A percentile compares a stretch with the other conserved stretches of the same genome.
phyloP scores from a whole-genome alignment of 306 rosid genomes.

The Cicer judaicum region DNA sequence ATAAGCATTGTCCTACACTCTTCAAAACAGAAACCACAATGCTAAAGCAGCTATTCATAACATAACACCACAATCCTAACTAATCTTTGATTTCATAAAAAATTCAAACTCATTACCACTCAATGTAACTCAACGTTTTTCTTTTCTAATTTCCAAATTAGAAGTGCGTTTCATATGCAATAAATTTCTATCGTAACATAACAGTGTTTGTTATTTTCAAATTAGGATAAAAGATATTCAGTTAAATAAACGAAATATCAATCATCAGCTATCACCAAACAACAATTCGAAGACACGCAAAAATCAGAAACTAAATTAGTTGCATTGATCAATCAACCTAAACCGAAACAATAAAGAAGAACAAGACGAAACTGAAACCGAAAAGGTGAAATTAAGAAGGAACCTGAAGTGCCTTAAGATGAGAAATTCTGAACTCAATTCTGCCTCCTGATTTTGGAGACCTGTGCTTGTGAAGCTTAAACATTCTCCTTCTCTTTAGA shows the following conservation, averaged over 20 bases:
- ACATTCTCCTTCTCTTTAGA: conserved; percentile 55
- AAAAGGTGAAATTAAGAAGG: not conserved
- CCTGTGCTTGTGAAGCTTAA: conserved; percentile 72
- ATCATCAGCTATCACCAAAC: not conserved
- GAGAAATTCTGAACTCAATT: conserved; percentile 66
- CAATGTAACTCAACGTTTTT: conserved; percentile 8
- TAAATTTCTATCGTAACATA: not conserved
- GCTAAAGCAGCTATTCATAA: conserved; percentile 18
- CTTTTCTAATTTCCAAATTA: conserved; percentile 4
- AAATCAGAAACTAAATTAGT: not conserved
- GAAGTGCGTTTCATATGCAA: not conserved
- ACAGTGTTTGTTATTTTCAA: not conserved
- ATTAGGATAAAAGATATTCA: conserved; percentile 7
- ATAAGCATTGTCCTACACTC: conserved; percentile 14
- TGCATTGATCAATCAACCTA: conserved; percentile 12
- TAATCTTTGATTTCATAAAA: conserved; percentile 31
- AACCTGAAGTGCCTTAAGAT: conserved; percentile 66
- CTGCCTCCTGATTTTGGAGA: conserved; percentile 59
- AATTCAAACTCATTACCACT: conserved; percentile 11
- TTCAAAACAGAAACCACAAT: conserved; percentile 36
- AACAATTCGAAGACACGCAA: conserved; percentile 31
- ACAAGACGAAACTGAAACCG: not conserved
- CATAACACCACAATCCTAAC: conserved; percentile 15
- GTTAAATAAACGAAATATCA: conserved; percentile 14
- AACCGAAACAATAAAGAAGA: not conserved